Conservation (phyloP, 768 basidiomycete species). For the Pulveroboletus sp. region DNA sequence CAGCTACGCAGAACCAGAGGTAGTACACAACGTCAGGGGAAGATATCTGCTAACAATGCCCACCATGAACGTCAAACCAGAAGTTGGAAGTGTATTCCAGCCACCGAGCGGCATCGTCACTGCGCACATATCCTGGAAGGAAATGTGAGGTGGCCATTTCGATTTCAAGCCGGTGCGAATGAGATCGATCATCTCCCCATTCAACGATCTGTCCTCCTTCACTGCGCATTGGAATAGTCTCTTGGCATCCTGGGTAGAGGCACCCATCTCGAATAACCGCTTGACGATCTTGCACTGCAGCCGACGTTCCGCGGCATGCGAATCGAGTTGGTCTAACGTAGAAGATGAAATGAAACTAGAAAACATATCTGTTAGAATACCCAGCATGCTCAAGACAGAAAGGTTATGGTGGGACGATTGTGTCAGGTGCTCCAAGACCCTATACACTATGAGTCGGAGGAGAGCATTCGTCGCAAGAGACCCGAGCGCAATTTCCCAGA, state of each 20-base stretch:
- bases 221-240: constrained; percentile 57
- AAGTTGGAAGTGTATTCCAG: constrained; percentile 48
- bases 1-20: constrained; percentile 25
- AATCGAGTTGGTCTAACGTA: constrained; percentile 12
- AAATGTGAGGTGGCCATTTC: constrained; percentile 77
- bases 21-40: not conserved
- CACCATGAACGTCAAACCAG: constrained; percentile 75
- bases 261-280: constrained; percentile 71
- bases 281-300: constrained; percentile 58
- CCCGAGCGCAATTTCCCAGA: constrained; percentile 48
- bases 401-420: constrained; percentile 64
- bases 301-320: constrained; percentile 40
- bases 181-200: constrained; percentile 64
- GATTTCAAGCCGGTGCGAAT: constrained; percentile 68
- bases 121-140: constrained; percentile 52
- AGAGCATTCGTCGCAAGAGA: constrained; percentile 31
- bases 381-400: constrained; percentile 56
- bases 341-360: constrained; percentile 24
- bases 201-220: constrained; percentile 45
- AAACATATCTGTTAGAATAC: constrained; percentile 49
- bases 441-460: constrained; percentile 52
- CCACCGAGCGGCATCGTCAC: constrained; percentile 46
- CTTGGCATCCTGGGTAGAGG: constrained; percentile 59
- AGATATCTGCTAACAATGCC: not conserved
- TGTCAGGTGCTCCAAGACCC: constrained; percentile 59